Base-by-base conservation (phyloP, 2,329 filamentous ascomycete genomes). In the Cordyceps farinosa region DNA sequence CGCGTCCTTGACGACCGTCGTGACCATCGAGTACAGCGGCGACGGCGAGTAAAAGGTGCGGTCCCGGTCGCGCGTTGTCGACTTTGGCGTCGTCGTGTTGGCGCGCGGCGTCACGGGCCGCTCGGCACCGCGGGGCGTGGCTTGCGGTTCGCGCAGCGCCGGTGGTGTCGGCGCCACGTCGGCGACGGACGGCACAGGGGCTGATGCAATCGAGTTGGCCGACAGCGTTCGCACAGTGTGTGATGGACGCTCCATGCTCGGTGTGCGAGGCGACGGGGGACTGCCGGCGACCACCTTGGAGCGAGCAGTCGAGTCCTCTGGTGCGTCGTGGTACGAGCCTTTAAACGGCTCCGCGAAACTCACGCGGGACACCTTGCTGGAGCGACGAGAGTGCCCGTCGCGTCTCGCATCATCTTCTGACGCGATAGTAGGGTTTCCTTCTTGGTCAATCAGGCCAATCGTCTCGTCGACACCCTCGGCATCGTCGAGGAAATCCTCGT, bases 381-480 rank as follows among this genome's bases (percentile, higher is more conserved):
- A 82, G 57, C 81, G 77, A 27, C 81, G 78, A 6, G 83, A 83
- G 47, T 67, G 69, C 7, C 71, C 62, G 11, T 65, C 64, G 4
- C 7, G 63, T 50, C 40, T 48, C 55, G 13, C 38, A 30, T 64
- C 62, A 67, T 81, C 82, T 10, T 32, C 50, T 17, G 58, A 29
- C 8, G n/a, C 38, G 15, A 34, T 22, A 11, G 61, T 30, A 27
- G 62, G 66, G 42, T 67, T 69, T 10, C 68, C 70, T 38, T 77
- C 75, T 70, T 89, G 87, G 48, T 84, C 75, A 1, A 76, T 73
- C 27, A 88, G 80, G 44, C 84, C 82, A 57, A 89, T 87, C 13
- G 84, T 86, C 68, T 88, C 87, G 66, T 89, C 86, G 17, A 86
- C 79, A 42, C 85, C 84, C 51, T 87, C 84, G 34, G 77, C 77